phyloP scores from a whole-genome alignment of 192 early-diverging fungal genomes.

The Coemansia erecta region DNA sequence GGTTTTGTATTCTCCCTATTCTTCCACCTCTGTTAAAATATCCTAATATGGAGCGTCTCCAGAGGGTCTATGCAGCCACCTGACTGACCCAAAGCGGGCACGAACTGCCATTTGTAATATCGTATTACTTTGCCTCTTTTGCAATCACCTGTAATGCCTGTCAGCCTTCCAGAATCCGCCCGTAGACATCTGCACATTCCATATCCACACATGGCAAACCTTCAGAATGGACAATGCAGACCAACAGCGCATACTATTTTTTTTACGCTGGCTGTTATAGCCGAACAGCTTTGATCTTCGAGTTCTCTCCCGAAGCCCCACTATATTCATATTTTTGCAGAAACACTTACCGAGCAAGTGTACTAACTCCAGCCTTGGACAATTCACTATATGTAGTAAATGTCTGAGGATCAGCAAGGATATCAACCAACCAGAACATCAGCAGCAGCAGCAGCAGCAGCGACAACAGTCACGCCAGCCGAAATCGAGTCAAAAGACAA shows the following conservation, averaged over 20 bases:
- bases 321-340: background rate
- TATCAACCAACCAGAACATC: conserved; percentile 13
- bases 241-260: too few relatives aligned
- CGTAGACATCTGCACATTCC: too few relatives aligned
- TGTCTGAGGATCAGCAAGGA: conserved; percentile 38
- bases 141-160: too few relatives aligned
- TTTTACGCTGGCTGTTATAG: too few relatives aligned
- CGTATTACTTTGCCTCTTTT: too few relatives aligned
- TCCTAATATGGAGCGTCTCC: background rate
- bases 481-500: background rate
- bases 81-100: background rate
- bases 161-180: too few relatives aligned
- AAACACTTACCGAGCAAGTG: background rate
- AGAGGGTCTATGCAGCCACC: conserved; percentile 5
- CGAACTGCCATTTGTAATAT: background rate
- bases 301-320: too few relatives aligned
- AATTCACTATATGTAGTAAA: conserved; percentile 33
- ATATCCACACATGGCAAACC: background rate
- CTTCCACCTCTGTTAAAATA: background rate
- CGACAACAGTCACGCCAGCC: background rate
- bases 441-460: background rate
- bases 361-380: background rate
- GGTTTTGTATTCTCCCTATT: background rate
- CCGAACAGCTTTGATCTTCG: too few relatives aligned
- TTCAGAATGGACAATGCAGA: background rate